Evolutionary conservation across 2,329 filamentous ascomycete species (phyloP).

Genomic region (Alternaria arbusti): DNA sequence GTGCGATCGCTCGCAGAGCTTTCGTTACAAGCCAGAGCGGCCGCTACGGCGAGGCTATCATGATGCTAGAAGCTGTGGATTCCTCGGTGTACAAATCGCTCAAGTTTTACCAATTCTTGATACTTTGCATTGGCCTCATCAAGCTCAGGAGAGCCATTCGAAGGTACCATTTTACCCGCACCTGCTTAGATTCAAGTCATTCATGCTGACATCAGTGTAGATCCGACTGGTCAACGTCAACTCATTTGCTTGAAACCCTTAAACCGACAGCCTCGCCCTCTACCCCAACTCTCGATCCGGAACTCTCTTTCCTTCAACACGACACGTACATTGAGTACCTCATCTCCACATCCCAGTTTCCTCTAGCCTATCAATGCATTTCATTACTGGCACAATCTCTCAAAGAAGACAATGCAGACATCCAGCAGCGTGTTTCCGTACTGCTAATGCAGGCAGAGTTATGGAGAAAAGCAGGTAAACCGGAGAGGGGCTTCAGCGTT

Average conservation of each 20-base stretch:
- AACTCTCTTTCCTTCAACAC: conserved; percentile 65
- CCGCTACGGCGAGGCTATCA: conserved; percentile 71
- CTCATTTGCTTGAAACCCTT: conserved; percentile 64
- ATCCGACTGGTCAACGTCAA: conserved; percentile 63
- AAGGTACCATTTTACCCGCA: conserved; percentile 37
- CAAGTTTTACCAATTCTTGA: conserved; percentile 78
- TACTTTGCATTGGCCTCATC: conserved; percentile 70
- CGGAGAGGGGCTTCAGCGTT: conserved; percentile 78
- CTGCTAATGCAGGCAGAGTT: conserved; percentile 76
- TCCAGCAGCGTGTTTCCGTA: conserved; percentile 72
- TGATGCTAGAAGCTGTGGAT: conserved; percentile 65
- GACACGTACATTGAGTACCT: conserved; percentile 66
- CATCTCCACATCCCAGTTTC: conserved; percentile 60
- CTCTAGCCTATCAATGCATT: conserved; percentile 61
- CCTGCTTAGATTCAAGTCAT: conserved; percentile 13
- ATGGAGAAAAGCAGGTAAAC: conserved; percentile 70
- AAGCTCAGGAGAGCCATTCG: conserved; percentile 69
- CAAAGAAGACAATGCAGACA: conserved; percentile 64
- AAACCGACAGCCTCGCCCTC: conserved; percentile 50
- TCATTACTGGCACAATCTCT: conserved; percentile 59
- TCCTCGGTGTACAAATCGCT: conserved; percentile 71
- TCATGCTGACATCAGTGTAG: conserved; percentile 25
- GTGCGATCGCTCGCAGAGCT: conserved; percentile 73
- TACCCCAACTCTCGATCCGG: conserved; percentile 59
- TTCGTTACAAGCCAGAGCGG: conserved; percentile 71